Base-by-base conservation (phyloP, 177 flowering plant genomes). In the Vitis hybrid region DNA sequence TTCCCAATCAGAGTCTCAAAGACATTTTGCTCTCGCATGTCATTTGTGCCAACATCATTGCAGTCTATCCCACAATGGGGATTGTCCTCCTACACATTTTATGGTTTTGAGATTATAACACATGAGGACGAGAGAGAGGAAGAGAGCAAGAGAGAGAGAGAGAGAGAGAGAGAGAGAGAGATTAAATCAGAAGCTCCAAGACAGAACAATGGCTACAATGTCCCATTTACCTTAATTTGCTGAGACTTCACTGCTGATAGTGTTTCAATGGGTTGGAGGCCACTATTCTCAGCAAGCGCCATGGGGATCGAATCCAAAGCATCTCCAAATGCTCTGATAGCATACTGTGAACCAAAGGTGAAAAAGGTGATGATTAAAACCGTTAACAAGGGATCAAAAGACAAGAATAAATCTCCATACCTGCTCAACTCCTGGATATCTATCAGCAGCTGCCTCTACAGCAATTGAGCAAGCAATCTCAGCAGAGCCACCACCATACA, bases 201-300 rank as follows among this genome's bases (percentile, higher is more conserved):
- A 27, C 30, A 6, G 12, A 17, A 53, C 15, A 12, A 12, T 1
- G 35, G 30, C n/a, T 21, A 63, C 13, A n/a, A 41, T 56, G 46
- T 11, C 51, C 55, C 49, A 11, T 57, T 74, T 79, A 93, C 99
- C 96, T 93, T 93, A 65, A 91, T 81, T 78, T 96, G 99, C 85
- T 96, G 99, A 78, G 91, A 75, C 75, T 93, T 96, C 64, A 93
- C 98, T 2, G 94, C 97, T 55, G 98, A 87, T 18, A 93, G 78
- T 53, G 98, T 95, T 74, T 93, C 98, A 76, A 96, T 96, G 9
- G 98, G 97, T 73, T 91, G 98, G 63, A 96, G 95, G 13, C 99
- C 98, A 77, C 98, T 93, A 74, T 96, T 96, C 80, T 96, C 98
- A 3, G 99, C 98, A 58, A 96, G 88, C n/a, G 99, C 99, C 97